Percentiles rank a stretch among this genome's conserved stretches.
Evolutionary conservation across 1,284 basidiomycete genomes (phyloP).

Genomic region (Rhizoctonia solani): DNA sequence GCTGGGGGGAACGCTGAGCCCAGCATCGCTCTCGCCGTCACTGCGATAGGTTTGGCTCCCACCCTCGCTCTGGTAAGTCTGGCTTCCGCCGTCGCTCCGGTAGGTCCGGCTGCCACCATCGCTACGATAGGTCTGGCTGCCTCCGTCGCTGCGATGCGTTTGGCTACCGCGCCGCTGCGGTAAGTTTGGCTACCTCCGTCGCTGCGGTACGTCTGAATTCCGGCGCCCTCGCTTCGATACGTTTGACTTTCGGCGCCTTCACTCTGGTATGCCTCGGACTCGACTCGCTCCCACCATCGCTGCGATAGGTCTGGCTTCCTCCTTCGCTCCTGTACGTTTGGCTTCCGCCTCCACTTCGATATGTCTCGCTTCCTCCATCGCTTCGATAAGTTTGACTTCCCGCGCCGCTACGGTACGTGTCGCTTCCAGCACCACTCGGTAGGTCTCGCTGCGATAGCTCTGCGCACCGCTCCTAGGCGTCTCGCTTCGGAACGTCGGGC

Average conservation of each 20-base stretch:
- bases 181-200: not conserved
- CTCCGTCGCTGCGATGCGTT: conserved; percentile 4
- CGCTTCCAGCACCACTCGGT: not conserved
- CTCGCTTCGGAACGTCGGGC: too few species aligned
- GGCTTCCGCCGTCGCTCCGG: conserved; percentile 1
- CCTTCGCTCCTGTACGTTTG: not conserved
- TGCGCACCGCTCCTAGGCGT: too few species aligned
- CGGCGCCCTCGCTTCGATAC: not conserved
- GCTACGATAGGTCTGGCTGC: not conserved
- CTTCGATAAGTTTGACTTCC: not conserved
- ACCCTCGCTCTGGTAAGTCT: not conserved
- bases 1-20: not conserved
- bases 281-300: conserved; percentile 4
- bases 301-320: conserved; percentile 7
- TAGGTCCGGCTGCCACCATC: conserved; percentile 43
- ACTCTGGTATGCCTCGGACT: conserved; percentile 2
- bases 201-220: not conserved
- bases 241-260: not conserved
- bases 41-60: not conserved
- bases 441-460: not conserved
- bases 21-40: not conserved
- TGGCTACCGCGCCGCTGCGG: not conserved
- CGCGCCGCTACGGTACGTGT: conserved; percentile 4
- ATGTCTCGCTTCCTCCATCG: conserved; percentile 38
- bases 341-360: conserved; percentile 43